phyloP scores from a whole-genome alignment of 306 rosid genomes.

The Lathyrus aphaca region DNA sequence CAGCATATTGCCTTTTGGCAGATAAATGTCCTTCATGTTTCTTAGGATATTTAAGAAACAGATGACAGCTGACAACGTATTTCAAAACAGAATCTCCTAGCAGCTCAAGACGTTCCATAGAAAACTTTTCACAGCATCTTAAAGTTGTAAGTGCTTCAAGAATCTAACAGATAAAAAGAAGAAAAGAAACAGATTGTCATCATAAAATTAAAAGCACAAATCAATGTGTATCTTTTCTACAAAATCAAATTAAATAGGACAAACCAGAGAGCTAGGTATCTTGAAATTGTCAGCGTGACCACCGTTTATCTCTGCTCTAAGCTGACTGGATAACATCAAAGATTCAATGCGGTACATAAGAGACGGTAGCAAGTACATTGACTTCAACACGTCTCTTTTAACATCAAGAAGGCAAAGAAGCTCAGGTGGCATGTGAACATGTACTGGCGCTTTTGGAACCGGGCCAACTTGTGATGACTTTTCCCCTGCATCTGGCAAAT shows the following conservation, averaged over 20 bases:
- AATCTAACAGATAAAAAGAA: constrained; percentile 54
- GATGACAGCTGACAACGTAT: constrained; percentile 80
- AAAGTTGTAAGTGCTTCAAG: constrained; percentile 89
- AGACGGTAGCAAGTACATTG: constrained; percentile 84
- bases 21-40: constrained; percentile 82
- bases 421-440: constrained; percentile 90
- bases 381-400: constrained; percentile 61
- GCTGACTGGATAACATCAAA: constrained; percentile 86
- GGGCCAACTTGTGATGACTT: constrained; percentile 48
- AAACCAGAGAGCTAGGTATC: constrained; percentile 74
- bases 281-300: constrained; percentile 44
- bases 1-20: constrained; percentile 49
- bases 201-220: constrained; percentile 8
- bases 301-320: constrained; percentile 69
- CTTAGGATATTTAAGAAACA: constrained; percentile 74
- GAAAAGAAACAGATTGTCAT: constrained; percentile 23
- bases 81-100: constrained; percentile 95
- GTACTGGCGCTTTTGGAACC: constrained; percentile 54
- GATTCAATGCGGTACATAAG: constrained; percentile 84
- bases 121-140: constrained; percentile 73
- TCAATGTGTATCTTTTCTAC: constrained; percentile 25
- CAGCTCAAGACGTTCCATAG: constrained; percentile 96
- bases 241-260: constrained; percentile 36
- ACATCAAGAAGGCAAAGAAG: constrained; percentile 64
- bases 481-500: constrained; percentile 47